Conservation (phyloP, 108 stramenopile species). For the Pseudonitzschia multistriata region DNA sequence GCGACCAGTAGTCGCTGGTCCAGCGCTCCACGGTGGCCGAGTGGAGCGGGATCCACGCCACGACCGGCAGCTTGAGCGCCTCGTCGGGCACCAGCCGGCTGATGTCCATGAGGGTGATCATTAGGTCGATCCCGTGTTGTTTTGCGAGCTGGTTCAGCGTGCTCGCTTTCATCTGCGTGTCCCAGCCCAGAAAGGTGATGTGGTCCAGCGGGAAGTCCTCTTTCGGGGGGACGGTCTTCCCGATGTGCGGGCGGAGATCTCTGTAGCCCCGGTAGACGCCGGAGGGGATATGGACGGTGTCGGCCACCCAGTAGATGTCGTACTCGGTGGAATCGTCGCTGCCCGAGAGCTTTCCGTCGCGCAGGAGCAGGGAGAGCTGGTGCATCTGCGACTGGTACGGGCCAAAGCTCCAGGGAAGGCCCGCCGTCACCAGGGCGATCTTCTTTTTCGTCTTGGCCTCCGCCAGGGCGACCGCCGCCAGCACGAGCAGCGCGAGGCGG, state of each 20-base stretch:
- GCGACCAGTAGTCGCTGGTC: slow-evolving; percentile 7
- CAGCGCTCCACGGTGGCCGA: neutral
- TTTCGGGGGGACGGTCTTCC: slow-evolving; percentile 6
- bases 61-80: neutral
- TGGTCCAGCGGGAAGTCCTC: slow-evolving; percentile 17
- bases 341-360: neutral
- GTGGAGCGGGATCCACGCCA: slow-evolving; percentile 27
- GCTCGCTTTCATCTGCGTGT: neutral
- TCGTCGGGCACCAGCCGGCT: slow-evolving; percentile 9
- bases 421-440: slow-evolving; percentile 3
- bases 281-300: neutral
- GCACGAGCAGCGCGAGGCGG: neutral
- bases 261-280: slow-evolving; percentile 12
- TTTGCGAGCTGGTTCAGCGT: neutral
- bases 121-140: neutral
- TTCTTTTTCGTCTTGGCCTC: neutral
- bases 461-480: neutral
- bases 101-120: slow-evolving; percentile 23
- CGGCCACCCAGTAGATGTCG: slow-evolving; percentile 21
- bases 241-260: neutral
- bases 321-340: slow-evolving; percentile 47
- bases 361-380: neutral
- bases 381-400: slow-evolving; percentile 13
- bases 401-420: slow-evolving; percentile 4
- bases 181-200: slow-evolving; percentile 17